Evolutionary conservation across 768 basidiomycete species (phyloP).

Genomic region (Dentipellis fragilis): DNA sequence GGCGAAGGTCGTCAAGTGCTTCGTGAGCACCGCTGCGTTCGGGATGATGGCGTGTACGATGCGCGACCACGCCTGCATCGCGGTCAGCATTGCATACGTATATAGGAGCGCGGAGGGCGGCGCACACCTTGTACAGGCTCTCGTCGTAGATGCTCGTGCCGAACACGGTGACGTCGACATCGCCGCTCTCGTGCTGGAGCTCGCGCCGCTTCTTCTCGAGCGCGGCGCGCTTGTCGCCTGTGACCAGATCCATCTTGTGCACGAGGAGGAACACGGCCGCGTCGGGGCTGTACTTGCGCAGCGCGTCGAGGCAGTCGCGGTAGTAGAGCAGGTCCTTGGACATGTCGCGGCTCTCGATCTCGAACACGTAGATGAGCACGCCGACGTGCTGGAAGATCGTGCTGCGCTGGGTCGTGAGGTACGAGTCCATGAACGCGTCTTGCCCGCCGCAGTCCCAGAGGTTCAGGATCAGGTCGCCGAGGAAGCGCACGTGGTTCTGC

Average conservation of each 20-base stretch:
- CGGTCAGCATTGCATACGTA: slow-evolving; percentile 9
- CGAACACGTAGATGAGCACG: slow-evolving; percentile 97
- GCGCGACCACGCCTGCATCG: slow-evolving; percentile 85
- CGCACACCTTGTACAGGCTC: slow-evolving; percentile 78
- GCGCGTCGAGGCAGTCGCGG: slow-evolving; percentile 78
- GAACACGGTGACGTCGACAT: slow-evolving; percentile 58
- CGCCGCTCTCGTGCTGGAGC: slow-evolving; percentile 57
- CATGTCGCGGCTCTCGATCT: slow-evolving; percentile 82
- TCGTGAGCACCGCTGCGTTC: slow-evolving; percentile 81
- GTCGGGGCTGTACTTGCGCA: slow-evolving; percentile 69
- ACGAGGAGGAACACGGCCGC: slow-evolving; percentile 84
- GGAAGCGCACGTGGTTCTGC: slow-evolving; percentile 93
- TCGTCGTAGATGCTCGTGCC: slow-evolving; percentile 98
- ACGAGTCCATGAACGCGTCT: slow-evolving; percentile 96
- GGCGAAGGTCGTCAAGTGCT: slow-evolving; percentile 80
- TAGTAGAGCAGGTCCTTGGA: slow-evolving; percentile 86
- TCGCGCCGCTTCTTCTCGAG: slow-evolving; percentile 71
- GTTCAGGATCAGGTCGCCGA: slow-evolving; percentile 92
- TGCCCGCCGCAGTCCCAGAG: slow-evolving; percentile 99
- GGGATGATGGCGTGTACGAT: slow-evolving; percentile 96
- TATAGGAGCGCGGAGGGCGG: neutral
- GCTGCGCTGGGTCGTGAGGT: slow-evolving; percentile 83
- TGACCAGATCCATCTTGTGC: slow-evolving; percentile 96
- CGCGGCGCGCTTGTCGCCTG: slow-evolving; percentile 44
- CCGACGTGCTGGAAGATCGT: slow-evolving; percentile 96